Conservation (phyloP, 2,329 filamentous ascomycete species). For the Neopestalotiopsis sp. region DNA sequence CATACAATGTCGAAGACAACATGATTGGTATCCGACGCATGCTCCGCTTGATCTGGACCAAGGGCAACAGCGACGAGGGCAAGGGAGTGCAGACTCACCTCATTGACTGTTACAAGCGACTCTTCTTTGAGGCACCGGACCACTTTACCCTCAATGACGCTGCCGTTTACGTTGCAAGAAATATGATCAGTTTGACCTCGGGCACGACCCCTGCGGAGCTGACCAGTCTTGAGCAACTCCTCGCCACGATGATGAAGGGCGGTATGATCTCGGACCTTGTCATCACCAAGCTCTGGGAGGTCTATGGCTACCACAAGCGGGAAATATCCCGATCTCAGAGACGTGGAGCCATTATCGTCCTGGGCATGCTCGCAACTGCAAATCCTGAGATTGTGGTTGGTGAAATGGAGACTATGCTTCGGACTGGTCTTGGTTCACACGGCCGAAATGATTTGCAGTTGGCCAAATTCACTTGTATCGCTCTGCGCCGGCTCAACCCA, state of each 20-base stretch:
- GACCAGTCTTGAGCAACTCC: slow-evolving; percentile 91
- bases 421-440: slow-evolving; percentile 82
- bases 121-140: slow-evolving; percentile 95
- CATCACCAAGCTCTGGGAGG: slow-evolving; percentile 93
- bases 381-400: slow-evolving; percentile 91
- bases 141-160: slow-evolving; percentile 87
- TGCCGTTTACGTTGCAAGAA: slow-evolving; percentile 93
- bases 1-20: slow-evolving; percentile 94
- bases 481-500: slow-evolving; percentile 87
- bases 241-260: slow-evolving; percentile 97
- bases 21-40: slow-evolving; percentile 92
- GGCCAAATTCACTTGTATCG: slow-evolving; percentile 94
- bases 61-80: slow-evolving; percentile 98
- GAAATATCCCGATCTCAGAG: slow-evolving; percentile 92
- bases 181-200: slow-evolving; percentile 99
- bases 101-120: slow-evolving; percentile 92
- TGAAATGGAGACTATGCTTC: slow-evolving; percentile 93
- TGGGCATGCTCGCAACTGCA: slow-evolving; percentile 95
- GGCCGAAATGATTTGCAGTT: slow-evolving; percentile 85
- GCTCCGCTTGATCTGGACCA: slow-evolving; percentile 98
- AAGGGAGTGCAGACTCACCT: slow-evolving; percentile 97
- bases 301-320: slow-evolving; percentile 91
- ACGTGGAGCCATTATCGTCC: slow-evolving; percentile 90
- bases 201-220: slow-evolving; percentile 93
- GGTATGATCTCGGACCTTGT: slow-evolving; percentile 86